phyloP scores from a whole-genome alignment of 2,329 filamentous ascomycete species.

The Fusarium sp. region DNA sequence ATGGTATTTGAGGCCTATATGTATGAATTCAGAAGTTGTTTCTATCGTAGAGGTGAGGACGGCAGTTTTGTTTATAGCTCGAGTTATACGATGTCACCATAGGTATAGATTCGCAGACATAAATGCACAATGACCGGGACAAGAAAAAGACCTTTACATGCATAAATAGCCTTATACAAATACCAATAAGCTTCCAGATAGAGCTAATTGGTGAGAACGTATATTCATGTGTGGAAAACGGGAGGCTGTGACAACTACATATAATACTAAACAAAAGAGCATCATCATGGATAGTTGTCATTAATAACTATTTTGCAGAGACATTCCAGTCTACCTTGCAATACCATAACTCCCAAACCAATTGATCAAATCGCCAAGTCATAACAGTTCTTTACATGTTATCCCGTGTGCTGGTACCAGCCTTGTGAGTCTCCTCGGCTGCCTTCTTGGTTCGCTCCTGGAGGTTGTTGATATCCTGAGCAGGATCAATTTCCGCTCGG shows the following conservation, averaged over 20 bases:
- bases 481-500: slow-evolving; percentile 52
- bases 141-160: neutral
- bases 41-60: neutral
- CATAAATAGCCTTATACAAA: neutral
- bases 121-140: neutral
- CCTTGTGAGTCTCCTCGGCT: slow-evolving; percentile 61
- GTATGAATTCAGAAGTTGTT: too few relatives aligned
- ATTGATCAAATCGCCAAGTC: slow-evolving; percentile 6
- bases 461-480: slow-evolving; percentile 61
- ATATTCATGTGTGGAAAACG: too few relatives aligned
- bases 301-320: slow-evolving; percentile 26
- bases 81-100: neutral
- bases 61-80: neutral
- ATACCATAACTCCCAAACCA: slow-evolving; percentile 21
- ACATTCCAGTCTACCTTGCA: slow-evolving; percentile 18
- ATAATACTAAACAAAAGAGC: neutral
- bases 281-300: slow-evolving; percentile 12
- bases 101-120: neutral
- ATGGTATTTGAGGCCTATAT: neutral
- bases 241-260: neutral
- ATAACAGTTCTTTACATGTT: slow-evolving; percentile 51
- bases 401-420: slow-evolving; percentile 62
- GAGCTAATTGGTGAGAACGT: neutral
- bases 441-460: slow-evolving; percentile 70
- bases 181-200: neutral